Evolutionary conservation across 306 rosid species (phyloP), one percentile per base, ranked within the genome.

Genomic region (Benincasa hispida): DNA sequence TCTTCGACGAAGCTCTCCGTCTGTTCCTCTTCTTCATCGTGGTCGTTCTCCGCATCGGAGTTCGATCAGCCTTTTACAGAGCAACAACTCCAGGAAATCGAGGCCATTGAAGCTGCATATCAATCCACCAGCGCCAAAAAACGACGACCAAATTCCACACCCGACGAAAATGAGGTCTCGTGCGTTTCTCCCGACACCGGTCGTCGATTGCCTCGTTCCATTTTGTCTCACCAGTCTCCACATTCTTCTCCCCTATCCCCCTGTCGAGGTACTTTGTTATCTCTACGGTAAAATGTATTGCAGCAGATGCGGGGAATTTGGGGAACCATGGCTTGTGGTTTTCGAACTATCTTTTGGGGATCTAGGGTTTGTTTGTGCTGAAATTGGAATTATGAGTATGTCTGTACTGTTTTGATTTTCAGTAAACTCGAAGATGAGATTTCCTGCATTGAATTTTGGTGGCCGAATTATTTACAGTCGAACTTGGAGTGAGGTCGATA

Each of bases 401-500:
- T 37, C 2, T 22, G 22, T 24, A 22, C 21, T 69, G 37, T 42
- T 69, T 69, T 6, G 4, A 22, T 19, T 56, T 37, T 17, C 21
- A 75, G 78, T 6, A 37, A 61, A 28, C 35, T 8, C 81, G 22
- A 85, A 73, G 79, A 90, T 81, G 90, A 79, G 78, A 77, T 80
- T 87, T 61, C 91, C 97, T 59, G 87, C 51, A 55, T 60, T 94
- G 85, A 91, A 79, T 78, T 94, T 90, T 80, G 75, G 78, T 65
- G 98, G 97, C 48, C 55, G 60, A 59, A 87, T 94, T 80, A n/a
- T 54, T 76, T 94, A 91, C 72, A 87, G 95, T 84, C 80, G 88
- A 78, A 94, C 92, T 22, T 76, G 78, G 48, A 73, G 60, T 60
- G 90, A 85, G 5, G 96, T 89, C 4, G 89, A 93, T 60, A 83